phyloP scores from a whole-genome alignment of 192 early-diverging fungal genomes.

The Chytriomyces sp. region DNA sequence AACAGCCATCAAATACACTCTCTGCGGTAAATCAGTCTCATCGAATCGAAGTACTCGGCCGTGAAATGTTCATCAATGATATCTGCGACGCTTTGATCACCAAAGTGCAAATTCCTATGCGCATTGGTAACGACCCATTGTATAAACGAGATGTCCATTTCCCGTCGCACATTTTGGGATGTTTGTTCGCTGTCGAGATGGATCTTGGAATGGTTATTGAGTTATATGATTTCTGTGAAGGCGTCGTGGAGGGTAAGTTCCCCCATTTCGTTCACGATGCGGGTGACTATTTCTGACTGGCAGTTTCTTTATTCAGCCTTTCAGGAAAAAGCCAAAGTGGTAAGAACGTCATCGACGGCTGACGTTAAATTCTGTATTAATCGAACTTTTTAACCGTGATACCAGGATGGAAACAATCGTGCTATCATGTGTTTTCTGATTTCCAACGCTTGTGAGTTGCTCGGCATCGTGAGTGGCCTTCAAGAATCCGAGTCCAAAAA shows the following conservation, averaged over 20 bases:
- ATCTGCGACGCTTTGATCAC: constrained; percentile 79
- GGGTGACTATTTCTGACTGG: too few species aligned
- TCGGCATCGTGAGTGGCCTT: constrained; percentile 71
- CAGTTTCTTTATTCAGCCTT: neutral
- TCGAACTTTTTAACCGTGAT: neutral
- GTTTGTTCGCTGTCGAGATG: constrained; percentile 17
- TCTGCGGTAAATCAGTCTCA: neutral
- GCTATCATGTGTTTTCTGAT: constrained; percentile 69
- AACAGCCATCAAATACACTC: neutral
- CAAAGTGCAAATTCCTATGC: constrained; percentile 78
- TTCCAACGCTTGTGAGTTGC: constrained; percentile 85
- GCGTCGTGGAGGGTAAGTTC: constrained; percentile 11
- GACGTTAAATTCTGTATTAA: neutral
- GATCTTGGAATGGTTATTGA: constrained; percentile 26
- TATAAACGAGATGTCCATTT: neutral
- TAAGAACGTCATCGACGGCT: neutral
- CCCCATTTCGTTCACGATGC: too few species aligned
- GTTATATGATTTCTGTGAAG: constrained; percentile 7
- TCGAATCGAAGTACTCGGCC: constrained; percentile 39
- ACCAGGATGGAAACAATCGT: neutral
- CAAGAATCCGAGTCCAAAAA: constrained; percentile 31
- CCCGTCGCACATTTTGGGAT: constrained; percentile 2
- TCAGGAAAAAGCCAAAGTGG: neutral
- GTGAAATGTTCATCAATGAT: constrained; percentile 56
- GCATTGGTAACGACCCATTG: constrained; percentile 58